Evolutionary conservation across 176 grass and related monocot genomes (phyloP).

Genomic region (Oryza meridionalis): DNA sequence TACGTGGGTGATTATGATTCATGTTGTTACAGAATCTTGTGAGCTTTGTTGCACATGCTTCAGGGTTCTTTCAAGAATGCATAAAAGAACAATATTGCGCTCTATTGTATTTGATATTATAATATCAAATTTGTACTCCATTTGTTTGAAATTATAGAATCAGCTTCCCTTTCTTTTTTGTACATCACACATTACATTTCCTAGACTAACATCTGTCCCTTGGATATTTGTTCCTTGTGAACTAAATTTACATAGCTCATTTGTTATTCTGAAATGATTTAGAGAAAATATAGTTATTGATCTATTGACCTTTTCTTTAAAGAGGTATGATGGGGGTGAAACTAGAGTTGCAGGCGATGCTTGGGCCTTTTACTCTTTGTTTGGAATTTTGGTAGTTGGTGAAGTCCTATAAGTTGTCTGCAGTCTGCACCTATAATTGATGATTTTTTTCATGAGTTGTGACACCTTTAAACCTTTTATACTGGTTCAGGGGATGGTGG

Average conservation of each 20-base stretch:
- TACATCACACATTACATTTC: slow-evolving; percentile 1
- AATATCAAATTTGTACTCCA: not conserved
- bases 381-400: slow-evolving; percentile 3
- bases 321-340: not conserved
- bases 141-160: not conserved
- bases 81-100: not conserved
- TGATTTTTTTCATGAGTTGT: not conserved
- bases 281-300: not conserved
- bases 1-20: not conserved
- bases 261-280: slow-evolving; percentile 5
- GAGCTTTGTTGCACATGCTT: not conserved
- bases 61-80: not conserved
- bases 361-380: not conserved
- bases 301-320: slow-evolving; percentile 6
- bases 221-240: not conserved
- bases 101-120: not conserved
- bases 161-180: not conserved
- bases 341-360: not conserved
- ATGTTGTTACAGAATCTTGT: not conserved
- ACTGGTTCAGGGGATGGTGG: slow-evolving; percentile 74
- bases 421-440: slow-evolving; percentile 1
- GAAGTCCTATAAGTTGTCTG: not conserved
- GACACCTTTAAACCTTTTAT: slow-evolving; percentile 2
- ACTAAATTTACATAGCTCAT: not conserved
- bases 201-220: not conserved